phyloP scores from a whole-genome alignment of 345 rosid genomes.

The Anastatica hierochuntica region DNA sequence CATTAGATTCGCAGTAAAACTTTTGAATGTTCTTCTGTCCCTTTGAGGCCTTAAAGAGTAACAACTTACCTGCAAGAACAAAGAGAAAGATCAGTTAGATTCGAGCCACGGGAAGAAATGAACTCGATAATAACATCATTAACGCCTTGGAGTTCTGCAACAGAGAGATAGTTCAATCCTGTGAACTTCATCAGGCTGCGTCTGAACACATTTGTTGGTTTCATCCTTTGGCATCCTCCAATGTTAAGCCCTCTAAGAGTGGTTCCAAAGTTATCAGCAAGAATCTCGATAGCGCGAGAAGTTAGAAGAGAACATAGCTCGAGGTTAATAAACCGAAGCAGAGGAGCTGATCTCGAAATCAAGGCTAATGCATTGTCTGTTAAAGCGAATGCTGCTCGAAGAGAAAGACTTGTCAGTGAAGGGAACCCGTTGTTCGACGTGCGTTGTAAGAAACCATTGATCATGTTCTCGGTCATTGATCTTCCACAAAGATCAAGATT shows the following conservation, averaged over 20 bases:
- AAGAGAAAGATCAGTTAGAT: constrained; percentile 30
- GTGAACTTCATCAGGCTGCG: constrained; percentile 25
- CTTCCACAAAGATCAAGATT: constrained; percentile 40
- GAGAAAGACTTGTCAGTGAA: constrained; percentile 28
- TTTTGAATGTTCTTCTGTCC: neutral
- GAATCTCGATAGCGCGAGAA: constrained; percentile 17
- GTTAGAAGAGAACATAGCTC: constrained; percentile 37
- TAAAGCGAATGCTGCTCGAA: constrained; percentile 38
- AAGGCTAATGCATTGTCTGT: constrained; percentile 30
- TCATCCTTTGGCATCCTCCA: constrained; percentile 37
- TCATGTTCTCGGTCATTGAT: constrained; percentile 26
- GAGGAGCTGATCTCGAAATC: constrained; percentile 29
- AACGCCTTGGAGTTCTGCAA: constrained; percentile 29
- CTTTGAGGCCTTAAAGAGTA: neutral
- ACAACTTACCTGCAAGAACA: constrained; percentile 21
- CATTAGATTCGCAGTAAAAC: neutral
- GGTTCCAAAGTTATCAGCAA: constrained; percentile 17
- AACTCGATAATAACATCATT: constrained; percentile 24
- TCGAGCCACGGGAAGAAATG: constrained; percentile 17
- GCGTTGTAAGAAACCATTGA: constrained; percentile 25
- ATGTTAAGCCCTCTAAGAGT: constrained; percentile 40
- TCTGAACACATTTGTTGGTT: constrained; percentile 20
- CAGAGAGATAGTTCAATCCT: constrained; percentile 32
- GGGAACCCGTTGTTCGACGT: constrained; percentile 21
- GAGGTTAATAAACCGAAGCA: constrained; percentile 38